Evolutionary conservation across 2,329 filamentous ascomycete genomes (phyloP), one percentile per base, ranked within the genome.

Genomic region (Penicillium brevicompactum): DNA sequence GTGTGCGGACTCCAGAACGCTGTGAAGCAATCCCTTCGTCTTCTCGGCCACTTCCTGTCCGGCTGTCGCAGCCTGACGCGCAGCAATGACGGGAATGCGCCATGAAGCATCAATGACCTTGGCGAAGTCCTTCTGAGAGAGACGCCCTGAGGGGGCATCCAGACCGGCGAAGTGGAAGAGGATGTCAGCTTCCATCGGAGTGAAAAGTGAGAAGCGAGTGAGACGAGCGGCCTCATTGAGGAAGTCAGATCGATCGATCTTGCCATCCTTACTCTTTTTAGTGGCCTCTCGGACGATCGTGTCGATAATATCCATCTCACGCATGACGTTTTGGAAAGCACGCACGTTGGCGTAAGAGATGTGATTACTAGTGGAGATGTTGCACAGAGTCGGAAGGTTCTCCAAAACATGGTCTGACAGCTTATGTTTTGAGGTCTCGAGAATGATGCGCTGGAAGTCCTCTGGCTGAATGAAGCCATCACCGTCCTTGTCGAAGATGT

Each of bases 181-280:
- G 60, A 99, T 96, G 70, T 99, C 94, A 40, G 93, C 92, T 76
- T 99, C 94, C 92, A 97, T 97, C 11, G 94, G 94, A 0, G 94
- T 97, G 77, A 97, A 97, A 34, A 95, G 85, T 11, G 92, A 95
- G 80, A 97, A 99, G 60, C 94, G 88, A 22, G 93, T 96, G 68
- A 94, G 87, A 61, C 88, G 88, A 43, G 93, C 88, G 10, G 94
- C 93, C 79, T 97, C 92, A 74, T 96, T 93, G 60, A 97, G 79
- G 77, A 99, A 99, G 69, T 97, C 94, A 42, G 91, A 84, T 49
- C 92, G 86, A 4, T 93, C 97, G 71, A 99, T 97, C 79, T 91
- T 96, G 70, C 92, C 91, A 73, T 99, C 94, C 10, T 78, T 65
- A 73, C 90, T 95, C 79, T 92, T 92, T 66, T 81, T 79, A 61